Evolutionary conservation across 1,284 basidiomycete species (phyloP).

Genomic region (Singerocomus inundabilis): DNA sequence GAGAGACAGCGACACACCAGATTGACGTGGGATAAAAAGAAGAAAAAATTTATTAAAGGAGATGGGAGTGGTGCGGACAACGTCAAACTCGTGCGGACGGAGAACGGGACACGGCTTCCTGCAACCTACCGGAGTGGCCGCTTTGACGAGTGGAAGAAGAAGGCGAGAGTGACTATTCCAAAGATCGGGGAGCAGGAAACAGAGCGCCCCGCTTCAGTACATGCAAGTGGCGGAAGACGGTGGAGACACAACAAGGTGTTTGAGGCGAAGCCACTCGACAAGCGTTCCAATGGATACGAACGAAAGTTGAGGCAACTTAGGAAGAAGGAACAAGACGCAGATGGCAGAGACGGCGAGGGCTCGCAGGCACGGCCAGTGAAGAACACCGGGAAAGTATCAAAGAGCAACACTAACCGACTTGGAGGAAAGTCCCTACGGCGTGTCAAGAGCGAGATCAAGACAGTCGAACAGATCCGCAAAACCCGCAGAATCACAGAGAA

Average conservation of each 20-base stretch:
- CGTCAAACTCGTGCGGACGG: conserved; percentile 91
- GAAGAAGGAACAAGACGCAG: conserved; percentile 45
- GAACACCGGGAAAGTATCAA: conserved; percentile 22
- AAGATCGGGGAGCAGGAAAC: conserved; percentile 72
- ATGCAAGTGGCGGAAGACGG: conserved; percentile 45
- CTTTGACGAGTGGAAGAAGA: conserved; percentile 94
- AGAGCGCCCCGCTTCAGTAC: conserved; percentile 30
- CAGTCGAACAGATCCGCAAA: conserved; percentile 81
- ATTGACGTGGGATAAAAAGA: conserved; percentile 92
- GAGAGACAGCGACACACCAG: conserved; percentile 64
- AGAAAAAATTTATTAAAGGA: conserved; percentile 91
- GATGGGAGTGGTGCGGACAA: conserved; percentile 88
- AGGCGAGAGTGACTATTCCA: conserved; percentile 70
- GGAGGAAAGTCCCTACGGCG: conserved; percentile 58
- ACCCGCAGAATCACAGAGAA: conserved; percentile 60
- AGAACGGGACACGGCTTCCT: conserved; percentile 91
- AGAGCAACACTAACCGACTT: conserved; percentile 42
- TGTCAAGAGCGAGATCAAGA: conserved; percentile 80
- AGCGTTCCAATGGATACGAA: conserved; percentile 65
- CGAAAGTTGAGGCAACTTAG: conserved; percentile 61
- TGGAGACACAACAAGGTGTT: conserved; percentile 67
- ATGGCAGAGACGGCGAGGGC: conserved; percentile 20
- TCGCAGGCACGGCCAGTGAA: conserved; percentile 14
- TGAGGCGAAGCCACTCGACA: conserved; percentile 72
- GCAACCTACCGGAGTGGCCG: conserved; percentile 91